phyloP scores from a whole-genome alignment of 2,329 filamentous ascomycete genomes.

The Massarina eburnea region DNA sequence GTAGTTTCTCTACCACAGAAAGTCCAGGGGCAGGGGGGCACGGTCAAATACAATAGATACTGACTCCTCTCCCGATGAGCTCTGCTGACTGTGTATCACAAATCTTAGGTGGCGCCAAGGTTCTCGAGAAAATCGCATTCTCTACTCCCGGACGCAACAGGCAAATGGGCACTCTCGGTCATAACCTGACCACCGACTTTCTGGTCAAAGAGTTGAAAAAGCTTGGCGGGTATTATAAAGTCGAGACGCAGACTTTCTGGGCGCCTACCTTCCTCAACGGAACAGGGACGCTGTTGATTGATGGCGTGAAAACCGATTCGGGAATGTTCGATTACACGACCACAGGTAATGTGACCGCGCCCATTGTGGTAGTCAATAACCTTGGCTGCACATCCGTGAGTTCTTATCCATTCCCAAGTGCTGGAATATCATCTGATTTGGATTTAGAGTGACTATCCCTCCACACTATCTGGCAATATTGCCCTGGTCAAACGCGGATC shows the following conservation, averaged over 20 bases:
- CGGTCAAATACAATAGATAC: too few relatives aligned
- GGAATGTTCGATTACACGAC: constrained; percentile 29
- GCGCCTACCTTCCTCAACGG: constrained; percentile 24
- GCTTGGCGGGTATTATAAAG: constrained; percentile 40
- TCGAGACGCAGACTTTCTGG: constrained; percentile 33
- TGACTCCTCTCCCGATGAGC: too few relatives aligned
- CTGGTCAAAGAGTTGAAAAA: constrained; percentile 34
- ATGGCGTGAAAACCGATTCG: constrained; percentile 14
- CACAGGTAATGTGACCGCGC: constrained; percentile 27
- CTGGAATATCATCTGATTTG: constrained; percentile 2
- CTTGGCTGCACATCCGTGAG: constrained; percentile 34
- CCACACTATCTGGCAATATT: constrained; percentile 62
- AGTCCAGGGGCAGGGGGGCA: too few relatives aligned
- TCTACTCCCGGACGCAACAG: constrained; percentile 26
- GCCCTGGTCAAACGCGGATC: constrained; percentile 70
- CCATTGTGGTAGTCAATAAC: constrained; percentile 31
- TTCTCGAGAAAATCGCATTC: constrained; percentile 52
- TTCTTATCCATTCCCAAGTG: not conserved
- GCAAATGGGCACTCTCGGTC: constrained; percentile 40
- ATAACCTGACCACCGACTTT: constrained; percentile 45
- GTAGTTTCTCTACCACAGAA: too few relatives aligned
- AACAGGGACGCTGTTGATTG: constrained; percentile 18
- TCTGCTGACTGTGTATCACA: too few relatives aligned
- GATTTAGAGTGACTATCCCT: constrained; percentile 61
- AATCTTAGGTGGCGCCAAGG: constrained; percentile 54